Conservation (phyloP, 108 stramenopile species). For the Discostella stelligeroides region DNA sequence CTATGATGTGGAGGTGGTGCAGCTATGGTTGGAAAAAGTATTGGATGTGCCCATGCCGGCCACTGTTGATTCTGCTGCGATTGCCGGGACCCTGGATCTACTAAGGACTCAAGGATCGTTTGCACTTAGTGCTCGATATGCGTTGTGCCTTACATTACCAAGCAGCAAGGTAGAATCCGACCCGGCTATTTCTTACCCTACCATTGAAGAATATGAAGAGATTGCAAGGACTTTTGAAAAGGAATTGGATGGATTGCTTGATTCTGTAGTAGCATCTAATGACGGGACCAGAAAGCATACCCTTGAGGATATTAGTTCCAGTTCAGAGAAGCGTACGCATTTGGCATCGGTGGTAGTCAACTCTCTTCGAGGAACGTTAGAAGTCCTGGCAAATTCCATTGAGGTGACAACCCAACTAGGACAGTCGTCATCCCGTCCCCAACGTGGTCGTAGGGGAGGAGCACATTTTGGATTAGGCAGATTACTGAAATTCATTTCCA, state of each 20-base stretch:
- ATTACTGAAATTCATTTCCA: slow-evolving; percentile 31
- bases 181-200: slow-evolving; percentile 44
- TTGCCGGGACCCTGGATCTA: slow-evolving; percentile 81
- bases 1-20: slow-evolving; percentile 69
- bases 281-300: neutral
- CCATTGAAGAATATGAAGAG: slow-evolving; percentile 56
- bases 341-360: slow-evolving; percentile 21
- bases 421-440: slow-evolving; percentile 1
- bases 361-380: slow-evolving; percentile 12
- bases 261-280: neutral
- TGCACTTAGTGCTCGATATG: slow-evolving; percentile 67
- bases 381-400: neutral
- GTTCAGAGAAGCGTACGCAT: slow-evolving; percentile 6
- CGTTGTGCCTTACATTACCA: slow-evolving; percentile 52
- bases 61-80: slow-evolving; percentile 66
- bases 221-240: slow-evolving; percentile 70
- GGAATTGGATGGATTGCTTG: slow-evolving; percentile 44
- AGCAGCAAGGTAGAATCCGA: slow-evolving; percentile 40
- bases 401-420: neutral
- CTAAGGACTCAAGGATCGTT: slow-evolving; percentile 74
- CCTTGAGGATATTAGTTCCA: slow-evolving; percentile 19
- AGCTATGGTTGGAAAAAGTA: slow-evolving; percentile 66
- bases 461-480: slow-evolving; percentile 20
- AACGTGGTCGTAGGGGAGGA: slow-evolving; percentile 5
- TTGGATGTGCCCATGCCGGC: slow-evolving; percentile 56